A percentile compares a stretch with the other conserved stretches of the same genome.
phyloP scores from a whole-genome alignment of 192 early-diverging fungal genomes.

The Thamnidium elegans region DNA sequence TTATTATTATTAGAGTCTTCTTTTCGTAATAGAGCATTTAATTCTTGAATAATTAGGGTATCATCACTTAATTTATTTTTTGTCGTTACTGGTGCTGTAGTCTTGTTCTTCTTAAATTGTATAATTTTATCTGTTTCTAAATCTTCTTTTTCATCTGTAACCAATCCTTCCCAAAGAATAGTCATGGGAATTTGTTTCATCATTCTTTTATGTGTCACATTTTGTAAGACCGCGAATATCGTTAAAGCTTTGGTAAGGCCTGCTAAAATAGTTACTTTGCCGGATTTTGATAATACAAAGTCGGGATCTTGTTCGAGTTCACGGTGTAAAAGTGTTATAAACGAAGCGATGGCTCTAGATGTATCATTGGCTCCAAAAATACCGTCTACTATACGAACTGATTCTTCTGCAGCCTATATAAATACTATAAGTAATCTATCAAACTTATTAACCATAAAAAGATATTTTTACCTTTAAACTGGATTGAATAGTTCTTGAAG shows the following conservation, averaged over 20 bases:
- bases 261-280: constrained; percentile 65
- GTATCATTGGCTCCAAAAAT: constrained; percentile 96
- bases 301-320: constrained; percentile 72
- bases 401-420: constrained; percentile 76
- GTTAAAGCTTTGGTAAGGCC: constrained; percentile 79
- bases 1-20: background rate
- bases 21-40: too few species aligned
- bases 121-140: background rate
- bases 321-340: constrained; percentile 74
- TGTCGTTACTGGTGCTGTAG: too few species aligned
- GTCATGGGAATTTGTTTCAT: constrained; percentile 44
- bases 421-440: background rate
- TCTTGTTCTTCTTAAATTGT: too few species aligned
- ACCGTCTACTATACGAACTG: constrained; percentile 87
- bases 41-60: too few species aligned
- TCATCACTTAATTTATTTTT: too few species aligned
- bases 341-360: constrained; percentile 77
- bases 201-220: constrained; percentile 66
- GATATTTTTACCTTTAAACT: constrained; percentile 29
- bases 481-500: constrained; percentile 70
- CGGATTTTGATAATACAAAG: constrained; percentile 56
- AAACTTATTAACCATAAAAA: background rate
- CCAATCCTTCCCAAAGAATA: constrained; percentile 60
- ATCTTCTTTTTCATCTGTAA: constrained; percentile 46
- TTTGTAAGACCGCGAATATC: constrained; percentile 83